Conservation (phyloP, 192 early-diverging fungal genomes). For the Backusella australiensis region DNA sequence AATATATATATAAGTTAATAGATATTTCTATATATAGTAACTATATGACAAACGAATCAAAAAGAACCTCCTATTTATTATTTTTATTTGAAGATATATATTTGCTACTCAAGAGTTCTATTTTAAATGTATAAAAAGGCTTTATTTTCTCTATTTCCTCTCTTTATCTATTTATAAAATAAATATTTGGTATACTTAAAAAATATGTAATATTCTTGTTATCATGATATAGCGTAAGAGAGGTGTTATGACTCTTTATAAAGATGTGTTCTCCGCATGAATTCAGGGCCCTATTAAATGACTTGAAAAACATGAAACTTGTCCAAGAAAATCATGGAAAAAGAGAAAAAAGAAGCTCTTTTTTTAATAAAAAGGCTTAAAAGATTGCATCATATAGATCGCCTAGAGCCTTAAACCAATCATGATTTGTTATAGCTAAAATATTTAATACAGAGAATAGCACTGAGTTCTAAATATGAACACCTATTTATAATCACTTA, state of each 20-base stretch:
- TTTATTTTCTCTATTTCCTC: too few species aligned
- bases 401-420: background rate
- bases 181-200: background rate
- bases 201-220: background rate
- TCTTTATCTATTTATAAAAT: background rate
- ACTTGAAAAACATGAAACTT: background rate
- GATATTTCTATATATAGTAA: background rate
- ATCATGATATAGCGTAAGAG: background rate
- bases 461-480: background rate
- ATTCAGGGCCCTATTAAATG: background rate
- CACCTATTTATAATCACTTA: background rate
- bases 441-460: background rate
- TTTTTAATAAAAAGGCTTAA: background rate
- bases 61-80: background rate
- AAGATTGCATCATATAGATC: background rate
- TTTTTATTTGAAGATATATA: background rate
- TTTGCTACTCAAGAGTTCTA: background rate
- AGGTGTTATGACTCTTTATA: background rate
- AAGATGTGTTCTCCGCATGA: background rate
- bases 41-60: background rate
- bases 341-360: background rate
- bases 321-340: slow-evolving; percentile 3
- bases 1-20: slow-evolving; percentile 9
- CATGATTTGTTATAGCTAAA: background rate
- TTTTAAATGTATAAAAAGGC: background rate